Percentiles rank a stretch among this genome's conserved stretches.
These are phyloP conservation scores for Xylaria sp. DNA, from an alignment of 495 filamentous ascomycete genomes.

Conservation along the genomic window DNA sequence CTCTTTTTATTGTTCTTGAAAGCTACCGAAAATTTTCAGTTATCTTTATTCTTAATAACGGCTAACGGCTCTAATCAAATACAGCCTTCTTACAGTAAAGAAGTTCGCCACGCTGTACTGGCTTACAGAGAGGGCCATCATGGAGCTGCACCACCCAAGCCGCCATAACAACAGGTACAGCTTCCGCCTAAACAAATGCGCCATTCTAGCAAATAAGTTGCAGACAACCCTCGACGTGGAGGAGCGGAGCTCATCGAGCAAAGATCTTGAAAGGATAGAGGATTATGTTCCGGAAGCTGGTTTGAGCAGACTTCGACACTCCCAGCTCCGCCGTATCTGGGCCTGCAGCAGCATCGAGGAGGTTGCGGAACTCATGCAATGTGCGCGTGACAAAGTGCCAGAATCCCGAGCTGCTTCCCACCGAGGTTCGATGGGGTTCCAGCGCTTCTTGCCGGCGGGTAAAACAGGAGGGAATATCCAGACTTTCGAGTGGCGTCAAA, in stretches of 20 bases:
- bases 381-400: background rate
- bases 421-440: constrained; percentile 30
- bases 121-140: constrained; percentile 26
- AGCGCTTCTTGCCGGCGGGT: constrained; percentile 25
- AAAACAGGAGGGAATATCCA: constrained; percentile 31
- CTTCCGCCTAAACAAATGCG: background rate
- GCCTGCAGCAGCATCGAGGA: constrained; percentile 21
- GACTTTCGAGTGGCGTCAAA: constrained; percentile 40
- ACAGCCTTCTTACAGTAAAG: constrained; percentile 36
- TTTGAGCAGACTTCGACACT: background rate
- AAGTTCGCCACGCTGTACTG: constrained; percentile 29
- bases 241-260: too few species aligned
- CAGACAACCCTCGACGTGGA: background rate
- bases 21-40: background rate
- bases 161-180: constrained; percentile 16
- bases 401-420: background rate
- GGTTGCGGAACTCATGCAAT: constrained; percentile 26
- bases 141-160: constrained; percentile 33
- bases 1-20: background rate
- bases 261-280: background rate
- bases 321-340: constrained; percentile 34
- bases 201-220: background rate
- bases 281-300: background rate
- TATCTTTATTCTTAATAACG: background rate
- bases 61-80: background rate